Conservation (phyloP, 305 asterid genomes). For the Fraxinus platypoda region DNA sequence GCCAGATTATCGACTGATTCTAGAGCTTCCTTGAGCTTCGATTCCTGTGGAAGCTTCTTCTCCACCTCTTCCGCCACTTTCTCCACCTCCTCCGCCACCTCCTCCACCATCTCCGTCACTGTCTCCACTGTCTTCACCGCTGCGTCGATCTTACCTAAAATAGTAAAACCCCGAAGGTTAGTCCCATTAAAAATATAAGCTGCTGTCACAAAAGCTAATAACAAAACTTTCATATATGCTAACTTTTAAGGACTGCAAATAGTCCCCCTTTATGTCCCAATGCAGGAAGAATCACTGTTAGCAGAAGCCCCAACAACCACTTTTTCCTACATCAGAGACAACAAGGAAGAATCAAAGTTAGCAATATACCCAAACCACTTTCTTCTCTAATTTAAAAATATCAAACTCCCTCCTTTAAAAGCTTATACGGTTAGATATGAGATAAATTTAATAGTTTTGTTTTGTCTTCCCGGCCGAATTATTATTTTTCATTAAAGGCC, state of each 20-base stretch:
- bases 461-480: background rate
- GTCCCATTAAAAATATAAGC: background rate
- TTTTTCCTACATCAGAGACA: constrained; percentile 21
- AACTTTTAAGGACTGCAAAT: constrained; percentile 17
- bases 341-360: background rate
- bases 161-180: background rate
- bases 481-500: background rate
- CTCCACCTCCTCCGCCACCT: constrained; percentile 27
- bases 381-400: background rate
- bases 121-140: constrained; percentile 25
- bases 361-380: background rate
- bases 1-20: constrained; percentile 24
- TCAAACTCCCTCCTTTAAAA: background rate
- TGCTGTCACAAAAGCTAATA: background rate
- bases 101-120: constrained; percentile 25
- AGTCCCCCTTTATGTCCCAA: constrained; percentile 20
- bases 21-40: constrained; percentile 24
- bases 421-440: too few relatives aligned
- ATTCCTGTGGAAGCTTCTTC: constrained; percentile 30
- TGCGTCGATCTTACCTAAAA: constrained; percentile 14
- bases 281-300: constrained; percentile 22
- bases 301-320: constrained; percentile 25
- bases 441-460: too few relatives aligned
- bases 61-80: constrained; percentile 16
- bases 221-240: background rate